Evolutionary conservation across 1,284 basidiomycete species (phyloP), one percentile per base, ranked within the genome.

Genomic region (Vanrija sp.): DNA sequence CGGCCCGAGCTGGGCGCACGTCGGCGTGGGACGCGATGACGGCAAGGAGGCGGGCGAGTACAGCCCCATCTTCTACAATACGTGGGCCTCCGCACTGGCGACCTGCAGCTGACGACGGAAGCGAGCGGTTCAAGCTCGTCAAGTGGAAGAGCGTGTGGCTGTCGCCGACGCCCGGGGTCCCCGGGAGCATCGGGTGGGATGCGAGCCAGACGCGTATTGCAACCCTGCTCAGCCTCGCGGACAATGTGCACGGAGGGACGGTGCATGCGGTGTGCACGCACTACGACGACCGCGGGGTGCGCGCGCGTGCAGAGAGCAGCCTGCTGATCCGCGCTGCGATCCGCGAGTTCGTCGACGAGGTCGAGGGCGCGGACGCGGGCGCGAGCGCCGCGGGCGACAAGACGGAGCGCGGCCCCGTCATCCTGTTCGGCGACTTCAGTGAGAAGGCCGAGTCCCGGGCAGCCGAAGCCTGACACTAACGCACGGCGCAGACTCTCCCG

Each of bases 1-100:
- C 5, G 85, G 84, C 0, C 42, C 60, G 6, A 60, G 71, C 6
- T 82, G 80, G 12, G 83, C 80, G 78, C 78, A 83, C 79, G 79
- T 84, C 28, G 85, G 85, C 1, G 83, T 85, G 0, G 85, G 85
- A 0, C 78, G 85, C 28, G 81, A 85, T 52, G 83, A 86, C 65
- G 85, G 85, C 3, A 71, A 74, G 12, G 58, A 73, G 25, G 79
- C 75, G 1, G 85, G 85, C 39, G 85, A 86, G 68, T 86, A 83
- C 69, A 81, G 80, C 58, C 83, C 85, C 0, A 82, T 86, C 55
- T 86, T 86, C 69, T 87, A 79, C 71, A 80, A 83, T 61, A 80
- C 75, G 79, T 82, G 59, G 19, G 18, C 5, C 5, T 2, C 25
- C 23, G n/a, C 14, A 23, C 28, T 23, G 25, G 26, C 15, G 21